Conservation (phyloP, 768 basidiomycete species). For the Naganishia friedmannii region DNA sequence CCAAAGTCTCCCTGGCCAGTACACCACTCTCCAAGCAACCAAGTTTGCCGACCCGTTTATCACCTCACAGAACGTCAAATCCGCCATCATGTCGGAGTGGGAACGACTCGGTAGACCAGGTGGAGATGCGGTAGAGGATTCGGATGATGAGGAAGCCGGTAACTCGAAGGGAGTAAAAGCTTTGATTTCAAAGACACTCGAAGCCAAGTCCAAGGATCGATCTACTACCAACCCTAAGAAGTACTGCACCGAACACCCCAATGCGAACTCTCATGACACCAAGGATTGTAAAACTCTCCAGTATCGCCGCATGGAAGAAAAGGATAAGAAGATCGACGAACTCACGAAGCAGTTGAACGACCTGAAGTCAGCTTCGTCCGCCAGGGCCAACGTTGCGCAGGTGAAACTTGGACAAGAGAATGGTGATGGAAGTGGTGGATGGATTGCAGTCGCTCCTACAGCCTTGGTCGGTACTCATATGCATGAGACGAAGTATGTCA, state of each 20-base stretch:
- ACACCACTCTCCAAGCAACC: background rate
- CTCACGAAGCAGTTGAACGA: slow-evolving; percentile 33
- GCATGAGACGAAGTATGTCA: background rate
- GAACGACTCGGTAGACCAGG: background rate
- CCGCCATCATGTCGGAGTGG: background rate
- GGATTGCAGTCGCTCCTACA: background rate
- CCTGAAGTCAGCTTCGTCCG: slow-evolving; percentile 25
- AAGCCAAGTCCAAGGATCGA: too few species aligned
- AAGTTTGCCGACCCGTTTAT: background rate
- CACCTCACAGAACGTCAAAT: background rate
- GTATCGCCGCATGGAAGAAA: too few species aligned
- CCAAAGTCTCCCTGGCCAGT: background rate
- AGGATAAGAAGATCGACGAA: too few species aligned
- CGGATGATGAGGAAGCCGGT: too few species aligned
- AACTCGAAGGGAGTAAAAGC: background rate
- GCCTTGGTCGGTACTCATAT: background rate
- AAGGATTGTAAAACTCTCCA: too few species aligned
- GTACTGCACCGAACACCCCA: too few species aligned
- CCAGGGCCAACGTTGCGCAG: too few species aligned
- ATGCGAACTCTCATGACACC: too few species aligned
- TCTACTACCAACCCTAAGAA: too few species aligned
- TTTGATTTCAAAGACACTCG: background rate
- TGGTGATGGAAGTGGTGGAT: background rate
- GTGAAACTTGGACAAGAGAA: too few species aligned
- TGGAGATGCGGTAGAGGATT: background rate